Conservation (phyloP, 768 basidiomycete species). For the Amanita inopinata region DNA sequence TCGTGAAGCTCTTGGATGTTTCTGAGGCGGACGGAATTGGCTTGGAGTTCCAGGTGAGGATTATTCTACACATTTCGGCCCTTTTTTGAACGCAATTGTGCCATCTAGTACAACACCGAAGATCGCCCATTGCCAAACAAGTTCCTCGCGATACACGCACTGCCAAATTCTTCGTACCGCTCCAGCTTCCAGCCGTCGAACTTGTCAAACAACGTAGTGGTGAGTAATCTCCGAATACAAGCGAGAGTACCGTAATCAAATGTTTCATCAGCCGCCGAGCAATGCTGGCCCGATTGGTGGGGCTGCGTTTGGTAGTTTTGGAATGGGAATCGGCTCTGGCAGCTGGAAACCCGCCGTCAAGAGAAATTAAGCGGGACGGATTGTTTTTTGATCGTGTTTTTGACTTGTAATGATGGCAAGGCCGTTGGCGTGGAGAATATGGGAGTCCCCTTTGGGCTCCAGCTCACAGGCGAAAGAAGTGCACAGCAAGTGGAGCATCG, state of each 20-base stretch:
- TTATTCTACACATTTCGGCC: constrained; percentile 2
- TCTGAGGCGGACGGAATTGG: constrained; percentile 79
- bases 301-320: constrained; percentile 25
- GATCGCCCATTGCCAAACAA: constrained; percentile 75
- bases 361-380: too few species aligned
- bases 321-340: constrained; percentile 17
- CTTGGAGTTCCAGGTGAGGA: constrained; percentile 78
- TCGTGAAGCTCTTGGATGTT: constrained; percentile 76
- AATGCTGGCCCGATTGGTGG: constrained; percentile 12
- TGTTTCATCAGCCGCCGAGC: constrained; percentile 11
- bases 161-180: constrained; percentile 59
- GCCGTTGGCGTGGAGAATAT: too few species aligned
- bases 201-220: background rate
- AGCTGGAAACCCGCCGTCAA: constrained; percentile 19
- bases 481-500: too few species aligned
- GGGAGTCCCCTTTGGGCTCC: too few species aligned
- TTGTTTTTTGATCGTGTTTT: too few species aligned
- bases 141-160: constrained; percentile 69
- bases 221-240: background rate
- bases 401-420: too few species aligned
- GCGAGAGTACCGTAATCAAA: constrained; percentile 17
- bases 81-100: constrained; percentile 14
- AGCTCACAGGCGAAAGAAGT: too few species aligned
- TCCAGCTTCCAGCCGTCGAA: constrained; percentile 42
- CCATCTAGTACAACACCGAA: constrained; percentile 70